Conservation (phyloP, 257 asterid genomes). For the Plantago elongata region DNA sequence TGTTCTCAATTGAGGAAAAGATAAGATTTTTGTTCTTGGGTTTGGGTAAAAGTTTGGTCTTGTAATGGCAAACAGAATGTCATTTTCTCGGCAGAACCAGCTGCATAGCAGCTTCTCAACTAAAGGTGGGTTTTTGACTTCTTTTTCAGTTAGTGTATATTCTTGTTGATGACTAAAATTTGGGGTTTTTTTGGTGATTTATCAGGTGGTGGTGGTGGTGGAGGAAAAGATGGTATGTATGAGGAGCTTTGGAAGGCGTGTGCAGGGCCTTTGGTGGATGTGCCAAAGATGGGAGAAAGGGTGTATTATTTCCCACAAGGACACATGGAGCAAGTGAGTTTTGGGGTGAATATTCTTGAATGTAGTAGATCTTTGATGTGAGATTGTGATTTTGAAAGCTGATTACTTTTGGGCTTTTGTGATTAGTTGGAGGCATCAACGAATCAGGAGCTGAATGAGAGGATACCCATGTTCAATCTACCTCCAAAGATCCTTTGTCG, state of each 20-base stretch:
- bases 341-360: conserved; percentile 1
- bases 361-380: neutral
- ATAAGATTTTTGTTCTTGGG: conserved; percentile 11
- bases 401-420: conserved; percentile 24
- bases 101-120: conserved; percentile 14
- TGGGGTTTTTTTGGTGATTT: conserved; percentile 9
- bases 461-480: conserved; percentile 68
- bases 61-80: conserved; percentile 38
- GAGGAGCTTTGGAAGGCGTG: conserved; percentile 86
- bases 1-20: neutral
- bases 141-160: conserved; percentile 7
- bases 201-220: conserved; percentile 28
- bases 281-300: conserved; percentile 63
- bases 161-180: neutral
- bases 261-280: conserved; percentile 94
- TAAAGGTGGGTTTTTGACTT: conserved; percentile 25
- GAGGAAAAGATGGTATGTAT: conserved; percentile 51
- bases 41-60: conserved; percentile 5
- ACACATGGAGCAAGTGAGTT: conserved; percentile 94
- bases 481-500: conserved; percentile 80
- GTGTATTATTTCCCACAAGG: conserved; percentile 97
- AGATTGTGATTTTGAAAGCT: conserved; percentile 7
- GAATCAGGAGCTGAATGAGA: conserved; percentile 73
- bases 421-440: conserved; percentile 91
- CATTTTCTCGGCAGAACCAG: conserved; percentile 34